Evolutionary conservation across 805 yeast species (phyloP), one percentile per base, ranked within the genome.

Genomic region (Debaryomyces hansenii): DNA sequence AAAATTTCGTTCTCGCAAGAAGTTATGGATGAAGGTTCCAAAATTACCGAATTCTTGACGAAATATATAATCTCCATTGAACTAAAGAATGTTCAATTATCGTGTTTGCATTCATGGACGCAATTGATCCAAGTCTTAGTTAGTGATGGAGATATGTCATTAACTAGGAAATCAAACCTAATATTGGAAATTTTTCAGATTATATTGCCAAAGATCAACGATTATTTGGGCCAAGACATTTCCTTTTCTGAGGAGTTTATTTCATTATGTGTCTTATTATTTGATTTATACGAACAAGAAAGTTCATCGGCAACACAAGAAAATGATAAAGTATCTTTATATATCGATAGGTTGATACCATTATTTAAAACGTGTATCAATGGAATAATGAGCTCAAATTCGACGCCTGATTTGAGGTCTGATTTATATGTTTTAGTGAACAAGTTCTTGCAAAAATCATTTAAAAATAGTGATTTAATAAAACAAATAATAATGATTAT

Each of bases 61-160:
- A 78, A 78, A 53, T 70, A 73, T 20, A 56, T 80, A 11, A 66
- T 80, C n/a, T 70, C 69, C 36, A 70, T 72, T 37, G 71, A 73
- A 34, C 75, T 82, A 53, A 75, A 75, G 49, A 62, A 72, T 1
- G 69, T 73, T 7, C 94, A 86, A 50, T 67, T 85, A 40, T 67
- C 76, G 11, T 80, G 85, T 47, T 67, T 92, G 24, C 89, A 84
- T 57, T 79, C 95, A 0, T 92, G 98, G 98, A 83, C 84, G 18
- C 85, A 84, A 53, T 64, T 91, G 41, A 83, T 89, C 20, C 89
- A 90, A 50, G 81, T 90, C 3, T 66, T 89, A 38, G 82, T 88
- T 4, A 73, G 82, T 4, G 90, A 84, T 62, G 64, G 82, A 45
- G 63, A 70, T 5, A 57, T 74, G 0, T 14, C 20, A 10, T 16